Base-by-base conservation (phyloP, 2,329 filamentous ascomycete genomes). In the Fusarium neocosmosporiellum region DNA sequence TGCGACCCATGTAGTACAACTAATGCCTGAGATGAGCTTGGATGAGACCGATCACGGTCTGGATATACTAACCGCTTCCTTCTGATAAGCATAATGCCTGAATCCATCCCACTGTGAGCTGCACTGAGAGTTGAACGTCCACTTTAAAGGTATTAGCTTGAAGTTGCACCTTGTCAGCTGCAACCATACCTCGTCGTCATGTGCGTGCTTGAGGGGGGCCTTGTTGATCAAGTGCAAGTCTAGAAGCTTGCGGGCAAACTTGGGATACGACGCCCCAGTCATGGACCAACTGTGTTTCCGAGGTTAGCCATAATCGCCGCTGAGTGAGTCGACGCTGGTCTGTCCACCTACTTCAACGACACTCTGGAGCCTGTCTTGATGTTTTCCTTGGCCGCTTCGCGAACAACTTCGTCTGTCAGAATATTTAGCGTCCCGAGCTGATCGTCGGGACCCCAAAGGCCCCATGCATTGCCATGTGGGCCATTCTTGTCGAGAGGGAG, bases 1-100 rank as follows among this genome's bases (percentile, higher is more conserved):
- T 71, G 27, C 71, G 75, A 0, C 77, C 75, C 72, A 75, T 78
- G 37, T 74, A 78, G 27, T 77, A 77, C n/a, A 77, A 24, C 76
- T 72, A 7, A 20, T 16, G 13, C 37, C 20, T 18, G 16, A 4
- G 22, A 50, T 13, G 13, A 33, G 27, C 27, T 18, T 6, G 16
- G 22, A 7, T 57, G 37, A 31, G 8, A 16, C 9, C 27, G 3
- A 7, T 13, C n/a, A n/a, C 5, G 11, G 3, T 7, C n/a, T n/a
- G 14, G 11, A 22, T n/a, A 31, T 43, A 67, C 72, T 41, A 0
- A 77, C 73, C 2, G 61, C 75, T 53, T 72, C 68, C 3, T 71
- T 46, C 22, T 77, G 75, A 20, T 77, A 77, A 4, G 72, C 74
- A n/a, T 76, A 77, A n/a, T 77, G 74, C 1, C 75, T 48, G 2